These are phyloP conservation scores for Ceratobasidium sp. DNA, from an alignment of 1,284 basidiomycete genomes.

Conservation along the genomic window DNA sequence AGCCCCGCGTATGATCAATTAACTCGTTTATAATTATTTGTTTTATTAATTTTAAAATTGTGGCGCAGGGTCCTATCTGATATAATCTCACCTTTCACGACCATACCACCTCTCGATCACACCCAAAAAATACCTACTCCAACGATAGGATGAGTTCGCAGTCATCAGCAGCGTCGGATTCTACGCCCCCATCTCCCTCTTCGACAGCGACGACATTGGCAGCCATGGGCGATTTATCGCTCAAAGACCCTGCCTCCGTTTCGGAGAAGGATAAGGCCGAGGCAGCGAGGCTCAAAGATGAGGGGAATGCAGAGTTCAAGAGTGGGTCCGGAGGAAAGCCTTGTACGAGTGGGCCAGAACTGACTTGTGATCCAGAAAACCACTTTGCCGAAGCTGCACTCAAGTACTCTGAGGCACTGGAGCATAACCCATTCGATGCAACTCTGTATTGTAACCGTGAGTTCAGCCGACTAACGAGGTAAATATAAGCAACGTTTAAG, in stretches of 20 bases:
- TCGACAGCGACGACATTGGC: slow-evolving; percentile 5
- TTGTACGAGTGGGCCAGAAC: neutral
- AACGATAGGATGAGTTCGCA: neutral
- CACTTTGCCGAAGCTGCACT: slow-evolving; percentile 68
- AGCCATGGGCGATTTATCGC: slow-evolving; percentile 25
- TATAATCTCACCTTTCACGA: neutral
- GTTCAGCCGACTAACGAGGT: neutral
- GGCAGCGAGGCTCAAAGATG: slow-evolving; percentile 73
- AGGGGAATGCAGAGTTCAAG: slow-evolving; percentile 85
- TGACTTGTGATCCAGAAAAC: slow-evolving; percentile 54
- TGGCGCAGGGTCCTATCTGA: neutral
- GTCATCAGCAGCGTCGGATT: slow-evolving; percentile 9
- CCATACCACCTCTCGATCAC: neutral
- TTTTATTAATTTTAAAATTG: too few relatives aligned
- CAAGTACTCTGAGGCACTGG: slow-evolving; percentile 78
- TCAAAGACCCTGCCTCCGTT: slow-evolving; percentile 25
- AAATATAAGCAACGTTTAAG: too few relatives aligned
- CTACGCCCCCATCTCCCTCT: slow-evolving; percentile 7
- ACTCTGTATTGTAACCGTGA: slow-evolving; percentile 77
- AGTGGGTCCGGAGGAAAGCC: slow-evolving; percentile 55
- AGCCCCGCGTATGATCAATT: too few relatives aligned
- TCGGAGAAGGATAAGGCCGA: slow-evolving; percentile 69
- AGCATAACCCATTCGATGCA: slow-evolving; percentile 75
- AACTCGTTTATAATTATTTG: too few relatives aligned
- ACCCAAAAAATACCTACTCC: neutral